Percentiles rank a stretch among this genome's conserved stretches.
These are phyloP conservation scores for Actinomortierella ambigua DNA, from an alignment of 371 early-diverging fungal genomes.

Conservation along the genomic window DNA sequence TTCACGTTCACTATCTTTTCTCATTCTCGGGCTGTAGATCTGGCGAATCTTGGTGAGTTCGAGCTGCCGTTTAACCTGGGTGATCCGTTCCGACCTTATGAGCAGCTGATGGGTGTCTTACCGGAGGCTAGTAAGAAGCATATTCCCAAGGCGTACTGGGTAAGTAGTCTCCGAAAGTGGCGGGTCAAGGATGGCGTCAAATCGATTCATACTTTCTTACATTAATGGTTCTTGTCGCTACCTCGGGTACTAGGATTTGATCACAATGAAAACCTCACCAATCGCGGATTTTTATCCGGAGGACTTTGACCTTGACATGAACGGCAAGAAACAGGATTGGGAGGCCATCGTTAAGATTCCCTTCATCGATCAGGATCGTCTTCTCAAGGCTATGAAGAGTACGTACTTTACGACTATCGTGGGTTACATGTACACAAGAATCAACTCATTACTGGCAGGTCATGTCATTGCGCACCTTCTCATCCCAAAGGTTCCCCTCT, in stretches of 20 bases:
- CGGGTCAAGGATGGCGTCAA: neutral
- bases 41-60: constrained; percentile 62
- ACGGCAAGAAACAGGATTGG: constrained; percentile 99
- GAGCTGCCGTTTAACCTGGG: constrained; percentile 78
- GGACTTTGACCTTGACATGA: constrained; percentile 93
- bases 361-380: constrained; percentile 90
- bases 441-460: no score
- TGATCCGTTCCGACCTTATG: constrained; percentile 93
- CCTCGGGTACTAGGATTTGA: constrained; percentile 60
- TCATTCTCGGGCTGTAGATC: constrained; percentile 43
- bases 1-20: no score
- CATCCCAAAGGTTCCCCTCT: neutral
- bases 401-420: neutral
- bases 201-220: neutral
- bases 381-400: constrained; percentile 80
- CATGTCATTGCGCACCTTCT: neutral
- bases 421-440: neutral
- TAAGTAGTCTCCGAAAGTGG: no score
- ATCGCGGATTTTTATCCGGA: constrained; percentile 95
- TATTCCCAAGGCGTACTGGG: constrained; percentile 80
- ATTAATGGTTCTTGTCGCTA: neutral
- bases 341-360: constrained; percentile 96
- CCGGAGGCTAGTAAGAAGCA: constrained; percentile 86
- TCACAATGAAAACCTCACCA: constrained; percentile 81
- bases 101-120: constrained; percentile 99